Conservation (phyloP, 179 eudicot genomes). For the Actinidia arguta region DNA sequence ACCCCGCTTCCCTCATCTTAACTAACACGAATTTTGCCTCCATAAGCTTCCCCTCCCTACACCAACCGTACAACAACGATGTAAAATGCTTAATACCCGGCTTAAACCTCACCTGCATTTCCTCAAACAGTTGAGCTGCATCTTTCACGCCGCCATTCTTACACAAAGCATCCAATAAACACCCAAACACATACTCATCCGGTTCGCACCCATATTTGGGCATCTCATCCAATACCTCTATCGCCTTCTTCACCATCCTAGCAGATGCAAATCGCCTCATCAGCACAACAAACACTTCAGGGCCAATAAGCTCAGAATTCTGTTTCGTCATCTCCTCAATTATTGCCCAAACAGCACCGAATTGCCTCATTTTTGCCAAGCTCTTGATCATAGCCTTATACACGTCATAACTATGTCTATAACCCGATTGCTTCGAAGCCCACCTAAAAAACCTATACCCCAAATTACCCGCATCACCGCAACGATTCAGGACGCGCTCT, state of each 20-base stretch:
- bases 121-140: constrained; percentile 86
- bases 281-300: constrained; percentile 78
- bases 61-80: constrained; percentile 91
- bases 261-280: constrained; percentile 91
- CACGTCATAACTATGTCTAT: constrained; percentile 74
- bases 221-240: constrained; percentile 92
- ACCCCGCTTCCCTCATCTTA: constrained; percentile 79
- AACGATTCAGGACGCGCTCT: constrained; percentile 78
- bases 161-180: constrained; percentile 87
- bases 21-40: constrained; percentile 88
- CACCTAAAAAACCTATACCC: constrained; percentile 79
- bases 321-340: constrained; percentile 87
- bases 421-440: constrained; percentile 81
- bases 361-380: constrained; percentile 80
- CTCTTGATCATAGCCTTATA: constrained; percentile 75
- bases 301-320: constrained; percentile 61
- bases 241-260: constrained; percentile 89
- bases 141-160: constrained; percentile 93
- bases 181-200: constrained; percentile 89
- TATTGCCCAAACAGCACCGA: constrained; percentile 86
- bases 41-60: constrained; percentile 81
- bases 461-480: constrained; percentile 92
- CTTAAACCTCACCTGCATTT: constrained; percentile 70
- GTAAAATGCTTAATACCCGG: constrained; percentile 89
- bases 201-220: constrained; percentile 92